Evolutionary conservation across 2,329 filamentous ascomycete species (phyloP).

Genomic region (Teratosphaeria viscida): DNA sequence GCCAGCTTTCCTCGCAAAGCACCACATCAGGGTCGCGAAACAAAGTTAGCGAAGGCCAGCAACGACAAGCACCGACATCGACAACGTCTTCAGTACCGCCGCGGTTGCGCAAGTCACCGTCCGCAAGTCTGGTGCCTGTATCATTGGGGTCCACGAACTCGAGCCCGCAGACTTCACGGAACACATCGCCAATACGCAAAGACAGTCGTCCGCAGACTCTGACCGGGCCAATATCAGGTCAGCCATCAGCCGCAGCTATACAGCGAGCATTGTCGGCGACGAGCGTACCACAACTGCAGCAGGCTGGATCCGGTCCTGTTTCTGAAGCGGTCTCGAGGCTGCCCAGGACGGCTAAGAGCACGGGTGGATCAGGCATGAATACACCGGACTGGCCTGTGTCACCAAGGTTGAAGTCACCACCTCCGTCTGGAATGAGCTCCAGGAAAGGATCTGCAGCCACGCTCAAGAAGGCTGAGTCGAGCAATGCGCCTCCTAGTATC

Average conservation of each 20-base stretch:
- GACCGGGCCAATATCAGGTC: slow-evolving; percentile 29
- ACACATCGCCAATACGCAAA: slow-evolving; percentile 38
- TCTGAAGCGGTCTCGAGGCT: slow-evolving; percentile 53
- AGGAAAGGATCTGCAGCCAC: slow-evolving; percentile 30
- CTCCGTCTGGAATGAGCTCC: slow-evolving; percentile 43
- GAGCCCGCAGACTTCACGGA: slow-evolving; percentile 38
- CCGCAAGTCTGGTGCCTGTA: slow-evolving; percentile 17
- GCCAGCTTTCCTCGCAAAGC: background rate
- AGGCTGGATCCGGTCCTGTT: slow-evolving; percentile 30
- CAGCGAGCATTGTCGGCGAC: slow-evolving; percentile 59
- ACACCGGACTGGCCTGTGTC: slow-evolving; percentile 66
- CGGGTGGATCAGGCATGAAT: slow-evolving; percentile 31
- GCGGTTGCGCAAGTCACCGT: slow-evolving; percentile 17
- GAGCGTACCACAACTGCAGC: slow-evolving; percentile 54
- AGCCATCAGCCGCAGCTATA: slow-evolving; percentile 51
- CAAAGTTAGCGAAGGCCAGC: background rate
- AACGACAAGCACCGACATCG: slow-evolving; percentile 2
- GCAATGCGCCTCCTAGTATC: slow-evolving; percentile 31
- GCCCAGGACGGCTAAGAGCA: slow-evolving; percentile 50
- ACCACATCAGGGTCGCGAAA: background rate
- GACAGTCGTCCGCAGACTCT: slow-evolving; percentile 31
- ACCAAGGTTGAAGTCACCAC: slow-evolving; percentile 63
- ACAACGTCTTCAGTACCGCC: slow-evolving; percentile 9
- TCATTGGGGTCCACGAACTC: slow-evolving; percentile 19
- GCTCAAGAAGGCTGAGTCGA: slow-evolving; percentile 30